Evolutionary conservation across 2,329 filamentous ascomycete species (phyloP).

Genomic region (Hymenoscyphus occultus): DNA sequence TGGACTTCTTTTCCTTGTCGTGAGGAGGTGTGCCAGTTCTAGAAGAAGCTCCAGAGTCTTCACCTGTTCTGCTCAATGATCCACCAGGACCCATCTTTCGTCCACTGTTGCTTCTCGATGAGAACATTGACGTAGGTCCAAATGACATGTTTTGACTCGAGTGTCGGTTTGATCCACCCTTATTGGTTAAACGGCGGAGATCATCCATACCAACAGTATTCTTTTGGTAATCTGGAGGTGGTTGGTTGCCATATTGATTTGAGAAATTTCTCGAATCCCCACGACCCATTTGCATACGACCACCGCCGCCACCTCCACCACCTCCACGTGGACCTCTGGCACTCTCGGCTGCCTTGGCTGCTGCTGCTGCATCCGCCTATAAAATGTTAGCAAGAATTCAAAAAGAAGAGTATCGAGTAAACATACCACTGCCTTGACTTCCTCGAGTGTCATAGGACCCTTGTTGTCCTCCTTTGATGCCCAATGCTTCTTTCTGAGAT

Average conservation of each 20-base stretch:
- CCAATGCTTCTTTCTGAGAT: slow-evolving; percentile 78
- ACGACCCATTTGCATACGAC: slow-evolving; percentile 72
- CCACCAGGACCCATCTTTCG: slow-evolving; percentile 75
- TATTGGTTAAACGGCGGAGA: slow-evolving; percentile 72
- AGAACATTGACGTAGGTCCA: slow-evolving; percentile 83
- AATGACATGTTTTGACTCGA: slow-evolving; percentile 62
- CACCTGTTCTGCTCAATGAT: slow-evolving; percentile 67
- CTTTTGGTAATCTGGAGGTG: slow-evolving; percentile 65
- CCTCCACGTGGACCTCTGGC: slow-evolving; percentile 60
- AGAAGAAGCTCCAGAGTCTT: slow-evolving; percentile 85
- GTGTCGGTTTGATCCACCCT: slow-evolving; percentile 54
- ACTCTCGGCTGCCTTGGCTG: slow-evolving; percentile 76
- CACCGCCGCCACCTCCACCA: slow-evolving; percentile 56
- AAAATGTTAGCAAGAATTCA: slow-evolving; percentile 30
- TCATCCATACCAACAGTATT: slow-evolving; percentile 92
- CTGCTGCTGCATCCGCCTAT: slow-evolving; percentile 68
- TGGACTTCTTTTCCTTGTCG: slow-evolving; percentile 59
- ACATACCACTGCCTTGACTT: slow-evolving; percentile 77
- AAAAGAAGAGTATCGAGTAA: slow-evolving; percentile 14
- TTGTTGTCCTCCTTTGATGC: slow-evolving; percentile 85
- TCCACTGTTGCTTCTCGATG: slow-evolving; percentile 86
- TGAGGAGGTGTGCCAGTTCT: slow-evolving; percentile 85
- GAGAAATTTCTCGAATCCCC: slow-evolving; percentile 86
- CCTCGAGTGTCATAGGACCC: slow-evolving; percentile 92
- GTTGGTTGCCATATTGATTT: slow-evolving; percentile 63